Evolutionary conservation across 164 flowering plant genomes (phyloP).

Genomic region (Magnolia officinalis): DNA sequence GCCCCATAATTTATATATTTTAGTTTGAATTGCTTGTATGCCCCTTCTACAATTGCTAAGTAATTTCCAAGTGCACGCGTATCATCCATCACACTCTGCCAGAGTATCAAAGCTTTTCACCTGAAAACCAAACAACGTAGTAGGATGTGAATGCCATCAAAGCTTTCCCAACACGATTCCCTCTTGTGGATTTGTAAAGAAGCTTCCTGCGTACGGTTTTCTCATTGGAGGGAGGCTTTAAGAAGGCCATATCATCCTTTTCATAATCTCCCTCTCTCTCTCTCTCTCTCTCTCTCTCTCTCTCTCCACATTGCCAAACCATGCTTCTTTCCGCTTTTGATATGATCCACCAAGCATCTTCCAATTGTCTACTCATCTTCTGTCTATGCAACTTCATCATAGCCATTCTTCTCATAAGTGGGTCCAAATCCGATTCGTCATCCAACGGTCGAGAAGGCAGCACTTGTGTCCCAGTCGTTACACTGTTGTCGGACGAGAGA

Average conservation of each 20-base stretch:
- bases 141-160: no score
- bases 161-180: no score
- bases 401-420: constrained; percentile 31
- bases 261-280: background rate
- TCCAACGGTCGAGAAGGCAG: constrained; percentile 6
- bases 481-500: background rate
- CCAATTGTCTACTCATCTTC: constrained; percentile 43
- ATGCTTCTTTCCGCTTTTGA: constrained; percentile 48
- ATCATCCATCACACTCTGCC: no score
- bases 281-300: background rate
- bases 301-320: constrained; percentile 4
- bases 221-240: constrained; percentile 2
- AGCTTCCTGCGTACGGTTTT: constrained; percentile 13
- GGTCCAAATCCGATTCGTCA: constrained; percentile 22
- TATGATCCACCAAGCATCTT: constrained; percentile 33
- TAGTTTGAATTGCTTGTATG: no score
- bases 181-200: no score
- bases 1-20: no score
- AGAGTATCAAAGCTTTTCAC: no score
- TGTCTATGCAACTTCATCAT: constrained; percentile 54
- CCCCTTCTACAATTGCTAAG: no score
- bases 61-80: no score
- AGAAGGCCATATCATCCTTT: background rate
- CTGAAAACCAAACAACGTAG: no score
- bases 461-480: background rate